A percentile compares a stretch with the other conserved stretches of the same genome.
Evolutionary conservation across 1,139 yeast genomes (phyloP).

Genomic region (Wickerhamiella pararugosa): DNA sequence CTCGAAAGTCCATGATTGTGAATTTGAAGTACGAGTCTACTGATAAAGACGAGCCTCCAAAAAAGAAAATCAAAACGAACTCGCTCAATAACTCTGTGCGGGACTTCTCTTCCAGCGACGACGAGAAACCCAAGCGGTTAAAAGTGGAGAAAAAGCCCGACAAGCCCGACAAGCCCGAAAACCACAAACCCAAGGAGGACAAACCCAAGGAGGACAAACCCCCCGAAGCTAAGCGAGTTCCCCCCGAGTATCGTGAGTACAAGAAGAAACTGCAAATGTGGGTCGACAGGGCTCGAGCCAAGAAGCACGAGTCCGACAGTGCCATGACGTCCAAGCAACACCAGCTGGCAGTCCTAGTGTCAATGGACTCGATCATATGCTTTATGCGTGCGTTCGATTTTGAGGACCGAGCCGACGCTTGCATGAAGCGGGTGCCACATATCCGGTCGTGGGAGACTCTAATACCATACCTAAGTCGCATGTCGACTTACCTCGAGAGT

Average conservation of each 20-base stretch:
- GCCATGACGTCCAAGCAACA: conserved; percentile 17
- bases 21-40: no score
- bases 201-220: neutral
- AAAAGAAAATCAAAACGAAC: no score
- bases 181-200: neutral
- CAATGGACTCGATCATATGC: conserved; percentile 26
- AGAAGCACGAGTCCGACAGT: conserved; percentile 25
- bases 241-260: conserved; percentile 5
- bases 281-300: conserved; percentile 22
- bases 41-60: no score
- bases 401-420: conserved; percentile 25
- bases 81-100: no score
- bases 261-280: conserved; percentile 14
- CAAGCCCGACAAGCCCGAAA: neutral
- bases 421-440: conserved; percentile 17
- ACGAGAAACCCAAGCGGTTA: no score
- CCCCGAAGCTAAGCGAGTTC: conserved; percentile 6
- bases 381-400: conserved; percentile 29
- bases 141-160: neutral
- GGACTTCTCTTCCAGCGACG: no score
- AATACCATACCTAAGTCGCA: conserved; percentile 21
- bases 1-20: no score
- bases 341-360: conserved; percentile 20
- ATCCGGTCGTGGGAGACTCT: conserved; percentile 27
- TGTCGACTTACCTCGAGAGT: conserved; percentile 12